These are phyloP conservation scores for Penstemon newberryi DNA, from an alignment of 257 asterid species.

Conservation along the genomic window DNA sequence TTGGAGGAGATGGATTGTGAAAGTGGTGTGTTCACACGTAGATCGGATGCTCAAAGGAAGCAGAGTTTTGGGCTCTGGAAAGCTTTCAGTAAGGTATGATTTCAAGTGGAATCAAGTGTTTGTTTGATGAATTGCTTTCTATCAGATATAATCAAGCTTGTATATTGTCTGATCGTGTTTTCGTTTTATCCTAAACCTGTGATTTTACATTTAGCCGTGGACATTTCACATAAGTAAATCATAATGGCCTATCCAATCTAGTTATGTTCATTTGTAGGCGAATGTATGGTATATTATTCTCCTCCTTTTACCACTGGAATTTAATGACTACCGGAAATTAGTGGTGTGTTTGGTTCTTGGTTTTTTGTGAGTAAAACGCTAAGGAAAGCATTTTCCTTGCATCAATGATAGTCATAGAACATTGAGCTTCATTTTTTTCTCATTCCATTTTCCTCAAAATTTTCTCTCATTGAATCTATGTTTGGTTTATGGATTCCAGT, in stretches of 20 bases:
- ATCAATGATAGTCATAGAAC: no score
- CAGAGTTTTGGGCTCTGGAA: conserved; percentile 38
- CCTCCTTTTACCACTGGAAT: not conserved
- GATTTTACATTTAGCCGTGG: not conserved
- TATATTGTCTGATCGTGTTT: not conserved
- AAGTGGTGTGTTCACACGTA: conserved; percentile 40
- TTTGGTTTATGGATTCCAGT: no score
- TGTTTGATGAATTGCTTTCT: conserved; percentile 17
- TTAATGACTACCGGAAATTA: no score
- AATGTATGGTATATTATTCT: not conserved
- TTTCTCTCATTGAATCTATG: no score
- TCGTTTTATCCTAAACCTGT: not conserved
- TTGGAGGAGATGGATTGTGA: conserved; percentile 53
- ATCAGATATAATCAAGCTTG: conserved; percentile 2
- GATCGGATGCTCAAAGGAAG: conserved; percentile 34
- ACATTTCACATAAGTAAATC: not conserved
- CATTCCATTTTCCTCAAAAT: no score
- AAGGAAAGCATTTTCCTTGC: no score
- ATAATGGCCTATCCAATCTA: no score
- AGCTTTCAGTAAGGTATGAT: conserved; percentile 52
- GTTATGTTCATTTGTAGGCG: not conserved
- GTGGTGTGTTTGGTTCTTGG: no score
- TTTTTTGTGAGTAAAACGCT: no score
- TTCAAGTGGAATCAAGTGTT: conserved; percentile 7
- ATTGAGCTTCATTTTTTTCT: no score